Evolutionary conservation across 257 asterid species (phyloP).

Genomic region (Solanum commersonii): DNA sequence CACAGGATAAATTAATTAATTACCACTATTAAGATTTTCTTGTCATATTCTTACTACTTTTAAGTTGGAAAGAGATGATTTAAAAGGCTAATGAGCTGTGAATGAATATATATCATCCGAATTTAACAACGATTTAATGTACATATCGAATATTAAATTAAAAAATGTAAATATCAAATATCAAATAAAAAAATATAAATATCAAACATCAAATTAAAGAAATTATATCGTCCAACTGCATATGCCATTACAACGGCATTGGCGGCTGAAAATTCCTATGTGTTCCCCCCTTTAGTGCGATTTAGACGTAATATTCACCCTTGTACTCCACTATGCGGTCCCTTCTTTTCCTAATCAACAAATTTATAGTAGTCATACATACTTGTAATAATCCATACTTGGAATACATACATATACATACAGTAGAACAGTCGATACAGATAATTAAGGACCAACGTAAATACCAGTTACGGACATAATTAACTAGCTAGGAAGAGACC

Average conservation of each 20-base stretch:
- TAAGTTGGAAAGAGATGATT: neutral
- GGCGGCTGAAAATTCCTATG: neutral
- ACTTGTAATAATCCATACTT: neutral
- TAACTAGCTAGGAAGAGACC: slow-evolving; percentile 1
- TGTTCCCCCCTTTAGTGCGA: neutral
- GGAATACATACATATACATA: neutral
- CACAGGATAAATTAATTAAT: neutral
- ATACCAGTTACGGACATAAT: neutral
- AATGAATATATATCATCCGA: neutral
- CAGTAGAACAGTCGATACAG: neutral
- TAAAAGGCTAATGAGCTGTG: neutral
- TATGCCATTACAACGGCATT: neutral
- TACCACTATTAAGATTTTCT: neutral
- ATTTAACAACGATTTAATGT: too few relatives aligned
- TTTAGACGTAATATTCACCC: neutral
- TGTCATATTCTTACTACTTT: neutral
- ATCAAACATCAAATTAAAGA: too few relatives aligned
- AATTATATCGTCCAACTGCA: neutral
- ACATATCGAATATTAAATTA: too few relatives aligned
- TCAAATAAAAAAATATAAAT: too few relatives aligned
- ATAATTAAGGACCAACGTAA: neutral
- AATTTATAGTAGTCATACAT: neutral
- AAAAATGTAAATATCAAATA: too few relatives aligned
- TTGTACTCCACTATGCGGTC: neutral
- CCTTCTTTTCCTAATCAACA: neutral